Evolutionary conservation across 1,284 basidiomycete species (phyloP).

Genomic region (Moesziomyces sp.): DNA sequence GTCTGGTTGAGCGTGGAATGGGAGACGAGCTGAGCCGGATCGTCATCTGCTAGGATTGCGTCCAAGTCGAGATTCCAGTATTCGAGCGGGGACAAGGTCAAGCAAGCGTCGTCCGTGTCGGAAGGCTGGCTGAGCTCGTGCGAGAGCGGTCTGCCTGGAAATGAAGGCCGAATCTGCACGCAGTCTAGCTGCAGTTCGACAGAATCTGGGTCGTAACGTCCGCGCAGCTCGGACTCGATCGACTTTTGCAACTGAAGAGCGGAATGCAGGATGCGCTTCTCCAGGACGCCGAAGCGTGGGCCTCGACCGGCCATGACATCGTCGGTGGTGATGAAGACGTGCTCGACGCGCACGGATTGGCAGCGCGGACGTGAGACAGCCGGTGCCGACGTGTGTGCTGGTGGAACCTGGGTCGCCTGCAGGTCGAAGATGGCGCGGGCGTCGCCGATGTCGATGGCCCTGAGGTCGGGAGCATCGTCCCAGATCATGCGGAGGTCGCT

Average conservation of each 20-base stretch:
- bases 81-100: conserved; percentile 61
- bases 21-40: conserved; percentile 50
- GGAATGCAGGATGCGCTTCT: conserved; percentile 56
- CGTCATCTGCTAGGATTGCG: conserved; percentile 34
- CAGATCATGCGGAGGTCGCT: conserved; percentile 64
- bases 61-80: conserved; percentile 51
- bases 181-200: conserved; percentile 7
- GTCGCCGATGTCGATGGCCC: conserved; percentile 52
- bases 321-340: conserved; percentile 65
- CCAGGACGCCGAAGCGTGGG: conserved; percentile 55
- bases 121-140: background rate
- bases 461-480: conserved; percentile 62
- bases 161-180: conserved; percentile 31
- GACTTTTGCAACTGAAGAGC: conserved; percentile 55
- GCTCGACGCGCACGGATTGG: conserved; percentile 53
- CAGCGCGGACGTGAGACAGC: conserved; percentile 37
- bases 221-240: conserved; percentile 39
- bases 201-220: background rate
- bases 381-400: background rate
- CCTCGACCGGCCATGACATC: conserved; percentile 58
- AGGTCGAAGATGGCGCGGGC: conserved; percentile 32
- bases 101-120: conserved; percentile 24
- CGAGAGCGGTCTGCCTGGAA: conserved; percentile 21
- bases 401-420: conserved; percentile 2
- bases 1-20: conserved; percentile 44